phyloP scores from a whole-genome alignment of 805 yeast genomes.

The Lipomyces starkeyi region DNA sequence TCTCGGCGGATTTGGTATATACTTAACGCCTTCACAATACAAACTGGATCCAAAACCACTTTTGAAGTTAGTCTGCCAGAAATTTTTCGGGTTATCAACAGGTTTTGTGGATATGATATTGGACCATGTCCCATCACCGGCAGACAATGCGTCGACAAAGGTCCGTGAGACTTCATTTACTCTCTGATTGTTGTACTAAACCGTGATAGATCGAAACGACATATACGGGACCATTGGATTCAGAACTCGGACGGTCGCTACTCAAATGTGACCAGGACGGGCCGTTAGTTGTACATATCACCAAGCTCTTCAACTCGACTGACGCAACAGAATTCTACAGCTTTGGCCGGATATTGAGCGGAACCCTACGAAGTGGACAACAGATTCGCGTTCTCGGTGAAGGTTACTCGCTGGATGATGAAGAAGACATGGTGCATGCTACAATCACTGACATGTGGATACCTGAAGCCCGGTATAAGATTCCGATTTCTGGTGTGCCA shows the following conservation, averaged over 20 bases:
- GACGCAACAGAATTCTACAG: conserved; percentile 62
- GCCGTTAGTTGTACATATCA: conserved; percentile 58
- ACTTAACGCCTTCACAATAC: conserved; percentile 44
- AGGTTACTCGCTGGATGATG: conserved; percentile 53
- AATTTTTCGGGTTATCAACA: conserved; percentile 58
- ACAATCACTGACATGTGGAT: conserved; percentile 50
- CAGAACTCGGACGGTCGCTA: conserved; percentile 40
- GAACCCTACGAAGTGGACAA: conserved; percentile 58
- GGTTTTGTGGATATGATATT: conserved; percentile 62
- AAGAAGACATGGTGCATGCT: conserved; percentile 56
- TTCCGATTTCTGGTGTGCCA: conserved; percentile 58
- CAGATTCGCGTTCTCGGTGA: conserved; percentile 64
- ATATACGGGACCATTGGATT: conserved; percentile 46
- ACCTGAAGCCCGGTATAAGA: conserved; percentile 73
- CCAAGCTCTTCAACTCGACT: conserved; percentile 62
- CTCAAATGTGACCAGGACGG: conserved; percentile 49
- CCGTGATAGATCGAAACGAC: conserved; percentile 19
- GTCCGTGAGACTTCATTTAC: neutral
- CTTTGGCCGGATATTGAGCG: conserved; percentile 66
- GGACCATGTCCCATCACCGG: conserved; percentile 50
- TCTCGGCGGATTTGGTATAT: conserved; percentile 57
- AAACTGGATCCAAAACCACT: conserved; percentile 64
- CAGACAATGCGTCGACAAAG: conserved; percentile 41
- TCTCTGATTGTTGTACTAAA: neutral
- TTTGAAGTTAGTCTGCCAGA: conserved; percentile 58